A percentile compares a stretch with the other conserved stretches of the same genome.
phyloP scores from a whole-genome alignment of 2,329 filamentous ascomycete species.

The Botrytis byssoidea region DNA sequence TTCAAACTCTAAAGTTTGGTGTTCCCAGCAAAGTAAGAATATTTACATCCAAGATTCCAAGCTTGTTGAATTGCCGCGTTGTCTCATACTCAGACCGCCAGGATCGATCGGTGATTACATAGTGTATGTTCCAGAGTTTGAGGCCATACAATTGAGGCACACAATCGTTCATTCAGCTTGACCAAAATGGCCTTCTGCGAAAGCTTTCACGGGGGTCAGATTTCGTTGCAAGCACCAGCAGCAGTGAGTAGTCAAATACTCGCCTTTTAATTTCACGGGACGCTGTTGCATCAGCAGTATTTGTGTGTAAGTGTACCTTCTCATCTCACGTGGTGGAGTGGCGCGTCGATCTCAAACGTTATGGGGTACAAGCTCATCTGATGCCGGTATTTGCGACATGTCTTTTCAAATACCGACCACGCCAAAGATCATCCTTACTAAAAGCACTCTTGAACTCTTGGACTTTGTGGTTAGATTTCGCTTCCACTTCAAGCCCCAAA shows the following conservation, averaged over 20 bases:
- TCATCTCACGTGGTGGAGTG: not conserved
- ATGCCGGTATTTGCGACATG: not conserved
- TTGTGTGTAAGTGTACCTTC: not conserved
- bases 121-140: not conserved
- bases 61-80: not conserved
- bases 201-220: not conserved
- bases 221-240: not conserved
- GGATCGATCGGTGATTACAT: not conserved
- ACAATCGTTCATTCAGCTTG: not conserved
- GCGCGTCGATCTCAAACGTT: not conserved
- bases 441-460: not conserved
- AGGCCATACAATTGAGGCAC: not conserved
- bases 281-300: not conserved
- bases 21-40: not conserved
- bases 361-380: not conserved
- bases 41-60: not conserved
- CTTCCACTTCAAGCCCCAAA: not conserved
- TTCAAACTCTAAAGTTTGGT: not conserved
- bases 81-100: not conserved
- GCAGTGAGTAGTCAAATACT: not conserved
- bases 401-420: not conserved
- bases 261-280: not conserved
- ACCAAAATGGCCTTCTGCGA: not conserved
- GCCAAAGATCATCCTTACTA: not conserved
- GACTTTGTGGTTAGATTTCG: too few species aligned